Base-by-base conservation (phyloP, 2,329 filamentous ascomycete genomes). In the Lachnellula cervina region DNA sequence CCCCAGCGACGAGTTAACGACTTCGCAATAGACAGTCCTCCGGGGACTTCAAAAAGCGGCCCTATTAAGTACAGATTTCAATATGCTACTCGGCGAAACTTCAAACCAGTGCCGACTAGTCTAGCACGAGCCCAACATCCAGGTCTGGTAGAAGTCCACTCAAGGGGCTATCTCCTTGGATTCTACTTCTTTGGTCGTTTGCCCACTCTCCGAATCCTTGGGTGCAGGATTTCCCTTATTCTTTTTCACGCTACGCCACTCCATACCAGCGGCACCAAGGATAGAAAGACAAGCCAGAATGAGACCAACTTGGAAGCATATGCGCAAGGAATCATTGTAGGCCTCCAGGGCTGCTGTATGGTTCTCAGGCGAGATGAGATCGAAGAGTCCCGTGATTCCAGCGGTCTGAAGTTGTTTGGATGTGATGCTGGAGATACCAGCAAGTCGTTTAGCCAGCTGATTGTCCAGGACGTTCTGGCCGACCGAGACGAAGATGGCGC, bases 271-370 rank as follows among this genome's bases (percentile, higher is more conserved):
- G 0, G 79, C 75, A 1, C 81, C 84, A 6, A 86, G 34, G 14
- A 87, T 73, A 5, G 76, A 77, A 11, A 86, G 55, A 5, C 74
- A 74, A 1, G 76, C 75, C 65, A 85, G 71, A 6, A 79, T 78
- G 4, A 86, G 72, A 1, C 76, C 78, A 7, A 88, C 80, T 59
- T 81, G 79, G 66, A 87, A 89, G 1, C 79, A 78, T 55, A 77
- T 71, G 2, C 77, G 77, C 43, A 90, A 69, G 0, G 84, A 75
- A 28, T 74, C 68, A 65, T 88, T 89, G 71, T 89, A 90, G 0
- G 77, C 80, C 0, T 62, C 45, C 9, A 81, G 70, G 32, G 82
- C 78, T 2, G 70, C 69, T 2, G 64, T 55, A 2, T 81, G 66
- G 56, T 70, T 74, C 49, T 76, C 55, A 0, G 61, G 42, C 0